Conservation (phyloP, 768 basidiomycete species). For the Kwoniella europaea region DNA sequence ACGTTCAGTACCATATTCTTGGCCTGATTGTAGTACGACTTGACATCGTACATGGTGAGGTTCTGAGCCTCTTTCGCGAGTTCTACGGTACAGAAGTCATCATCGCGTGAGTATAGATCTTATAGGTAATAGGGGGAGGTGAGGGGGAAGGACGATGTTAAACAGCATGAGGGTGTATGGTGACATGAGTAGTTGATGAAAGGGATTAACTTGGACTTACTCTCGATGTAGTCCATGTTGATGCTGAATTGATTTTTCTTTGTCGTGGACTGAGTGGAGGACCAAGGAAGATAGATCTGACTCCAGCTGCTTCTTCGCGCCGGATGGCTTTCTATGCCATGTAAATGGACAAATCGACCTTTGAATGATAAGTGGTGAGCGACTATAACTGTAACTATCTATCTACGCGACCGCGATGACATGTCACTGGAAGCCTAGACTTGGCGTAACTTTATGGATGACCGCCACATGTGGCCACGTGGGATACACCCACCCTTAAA, state of each 20-base stretch:
- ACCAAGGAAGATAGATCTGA: too few relatives aligned
- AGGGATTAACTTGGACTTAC: slow-evolving; percentile 27
- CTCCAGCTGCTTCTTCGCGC: too few relatives aligned
- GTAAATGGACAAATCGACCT: too few relatives aligned
- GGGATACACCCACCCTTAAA: not conserved
- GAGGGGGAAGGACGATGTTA: not conserved
- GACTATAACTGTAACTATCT: not conserved
- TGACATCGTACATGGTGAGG: slow-evolving; percentile 89
- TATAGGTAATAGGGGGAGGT: too few relatives aligned
- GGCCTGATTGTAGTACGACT: slow-evolving; percentile 94
- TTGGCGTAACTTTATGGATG: not conserved
- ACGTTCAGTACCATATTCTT: slow-evolving; percentile 96
- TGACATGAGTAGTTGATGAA: not conserved
- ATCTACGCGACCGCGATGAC: not conserved
- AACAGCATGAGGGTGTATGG: not conserved
- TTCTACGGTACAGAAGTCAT: slow-evolving; percentile 26
- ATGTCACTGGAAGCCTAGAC: not conserved
- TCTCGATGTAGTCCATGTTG: slow-evolving; percentile 50
- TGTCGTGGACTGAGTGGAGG: too few relatives aligned
- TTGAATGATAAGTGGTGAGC: not conserved
- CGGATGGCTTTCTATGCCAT: too few relatives aligned
- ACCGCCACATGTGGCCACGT: not conserved
- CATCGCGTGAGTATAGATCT: too few relatives aligned
- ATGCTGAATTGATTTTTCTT: not conserved
- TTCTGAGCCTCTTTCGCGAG: slow-evolving; percentile 77